Percentiles rank a stretch among this genome's conserved stretches.
phyloP scores from a whole-genome alignment of 2,329 filamentous ascomycete genomes.

The Aureobasidium musti region DNA sequence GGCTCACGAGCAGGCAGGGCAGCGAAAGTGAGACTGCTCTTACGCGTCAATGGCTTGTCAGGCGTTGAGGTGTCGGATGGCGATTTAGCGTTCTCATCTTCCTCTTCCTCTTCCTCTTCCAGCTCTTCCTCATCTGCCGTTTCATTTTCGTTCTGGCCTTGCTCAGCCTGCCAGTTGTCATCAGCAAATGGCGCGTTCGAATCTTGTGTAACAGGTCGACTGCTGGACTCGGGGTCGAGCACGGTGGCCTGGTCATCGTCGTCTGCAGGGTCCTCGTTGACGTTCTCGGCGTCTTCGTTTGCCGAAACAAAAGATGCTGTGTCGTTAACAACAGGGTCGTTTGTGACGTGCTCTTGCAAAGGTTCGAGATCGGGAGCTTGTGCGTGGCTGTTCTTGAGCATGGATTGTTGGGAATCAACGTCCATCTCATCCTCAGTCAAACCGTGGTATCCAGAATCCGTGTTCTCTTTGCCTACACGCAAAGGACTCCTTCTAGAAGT shows the following conservation, averaged over 20 bases:
- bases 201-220: slow-evolving; percentile 15
- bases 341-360: slow-evolving; percentile 25
- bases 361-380: slow-evolving; percentile 18
- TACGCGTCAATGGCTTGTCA: slow-evolving; percentile 74
- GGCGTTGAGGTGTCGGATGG: slow-evolving; percentile 73
- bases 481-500: slow-evolving; percentile 40
- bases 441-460: slow-evolving; percentile 72
- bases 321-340: slow-evolving; percentile 25
- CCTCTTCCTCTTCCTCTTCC: slow-evolving; percentile 49
- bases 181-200: slow-evolving; percentile 30
- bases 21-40: slow-evolving; percentile 94
- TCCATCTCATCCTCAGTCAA: slow-evolving; percentile 60
- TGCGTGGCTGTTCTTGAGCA: slow-evolving; percentile 25
- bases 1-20: slow-evolving; percentile 90
- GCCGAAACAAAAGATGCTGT: slow-evolving; percentile 53
- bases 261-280: slow-evolving; percentile 32
- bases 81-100: slow-evolving; percentile 52
- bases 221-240: slow-evolving; percentile 31
- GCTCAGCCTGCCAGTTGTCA: slow-evolving; percentile 30
- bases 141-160: slow-evolving; percentile 32
- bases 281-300: slow-evolving; percentile 45
- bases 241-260: slow-evolving; percentile 42
- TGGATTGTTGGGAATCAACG: slow-evolving; percentile 34
- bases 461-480: slow-evolving; percentile 42
- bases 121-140: slow-evolving; percentile 40